These are phyloP conservation scores for Xanthoconium separans DNA, from an alignment of 1,284 basidiomycete genomes.

Conservation along the genomic window DNA sequence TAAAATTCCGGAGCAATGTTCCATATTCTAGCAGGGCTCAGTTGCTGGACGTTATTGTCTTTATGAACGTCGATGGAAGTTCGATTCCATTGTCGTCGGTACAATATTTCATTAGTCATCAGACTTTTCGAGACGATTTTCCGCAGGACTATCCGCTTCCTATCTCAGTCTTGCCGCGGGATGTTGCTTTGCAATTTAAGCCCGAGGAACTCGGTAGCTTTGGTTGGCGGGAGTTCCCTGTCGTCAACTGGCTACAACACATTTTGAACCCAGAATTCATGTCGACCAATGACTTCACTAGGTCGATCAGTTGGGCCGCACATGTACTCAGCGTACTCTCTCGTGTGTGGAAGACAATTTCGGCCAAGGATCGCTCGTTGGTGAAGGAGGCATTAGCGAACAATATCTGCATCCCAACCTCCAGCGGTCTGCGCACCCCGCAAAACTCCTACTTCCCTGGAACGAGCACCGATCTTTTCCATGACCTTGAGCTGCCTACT, in stretches of 20 bases:
- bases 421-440: too few species aligned
- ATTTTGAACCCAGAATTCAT: slow-evolving; percentile 1
- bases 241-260: not conserved
- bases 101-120: not conserved
- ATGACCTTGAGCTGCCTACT: too few species aligned
- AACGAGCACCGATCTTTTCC: too few species aligned
- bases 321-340: slow-evolving; percentile 65
- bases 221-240: too few species aligned
- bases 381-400: not conserved
- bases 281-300: not conserved
- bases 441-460: too few species aligned
- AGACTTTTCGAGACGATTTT: not conserved
- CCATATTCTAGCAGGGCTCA: not conserved
- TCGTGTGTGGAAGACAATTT: slow-evolving; percentile 48
- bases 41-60: not conserved
- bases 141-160: slow-evolving; percentile 20
- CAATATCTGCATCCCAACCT: too few species aligned
- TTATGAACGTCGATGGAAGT: not conserved
- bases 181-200: too few species aligned
- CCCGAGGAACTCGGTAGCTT: too few species aligned
- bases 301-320: not conserved
- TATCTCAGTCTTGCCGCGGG: too few species aligned
- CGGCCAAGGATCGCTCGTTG: slow-evolving; percentile 53
- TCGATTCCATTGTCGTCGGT: not conserved
- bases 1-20: slow-evolving; percentile 38